These are phyloP conservation scores for Chenopodium formosanum DNA, from an alignment of 148 eudicot genomes.

Conservation along the genomic window DNA sequence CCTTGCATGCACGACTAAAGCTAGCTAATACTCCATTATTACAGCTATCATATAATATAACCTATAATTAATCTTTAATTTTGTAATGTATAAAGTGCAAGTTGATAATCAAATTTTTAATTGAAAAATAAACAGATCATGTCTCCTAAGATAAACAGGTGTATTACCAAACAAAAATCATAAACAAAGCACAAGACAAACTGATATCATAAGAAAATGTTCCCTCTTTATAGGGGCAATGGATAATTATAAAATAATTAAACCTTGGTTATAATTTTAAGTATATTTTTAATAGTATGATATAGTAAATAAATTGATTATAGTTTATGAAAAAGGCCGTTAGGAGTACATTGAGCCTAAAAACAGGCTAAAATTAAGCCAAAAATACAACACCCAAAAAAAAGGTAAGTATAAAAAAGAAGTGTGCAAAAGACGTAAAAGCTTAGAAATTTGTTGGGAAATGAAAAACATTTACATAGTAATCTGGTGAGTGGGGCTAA, in stretches of 20 bases:
- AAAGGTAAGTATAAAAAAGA: not conserved
- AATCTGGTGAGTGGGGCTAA: slow-evolving; percentile 18
- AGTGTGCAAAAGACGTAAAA: not conserved
- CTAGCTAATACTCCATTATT: slow-evolving; percentile 14
- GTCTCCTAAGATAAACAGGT: slow-evolving; percentile 7
- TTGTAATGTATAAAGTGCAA: not conserved
- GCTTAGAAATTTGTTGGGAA: slow-evolving; percentile 1
- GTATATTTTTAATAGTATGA: too few relatives aligned
- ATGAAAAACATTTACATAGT: not conserved
- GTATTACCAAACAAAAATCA: slow-evolving; percentile 19
- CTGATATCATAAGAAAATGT: slow-evolving; percentile 40
- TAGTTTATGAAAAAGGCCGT: not conserved
- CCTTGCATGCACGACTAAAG: slow-evolving; percentile 19
- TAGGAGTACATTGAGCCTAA: slow-evolving; percentile 9
- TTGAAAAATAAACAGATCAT: not conserved
- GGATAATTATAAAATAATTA: not conserved
- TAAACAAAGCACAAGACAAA: slow-evolving; percentile 29
- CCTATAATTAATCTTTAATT: not conserved
- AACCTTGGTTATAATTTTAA: not conserved
- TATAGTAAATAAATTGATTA: not conserved
- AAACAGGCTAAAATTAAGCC: slow-evolving; percentile 10
- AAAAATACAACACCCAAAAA: slow-evolving; percentile 8
- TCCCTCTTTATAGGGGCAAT: slow-evolving; percentile 28
- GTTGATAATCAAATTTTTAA: not conserved
- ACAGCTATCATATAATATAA: not conserved